Evolutionary conservation across 106 monocot genomes (phyloP), one percentile per base, ranked within the genome.

Genomic region (Platanthera zijinensis): DNA sequence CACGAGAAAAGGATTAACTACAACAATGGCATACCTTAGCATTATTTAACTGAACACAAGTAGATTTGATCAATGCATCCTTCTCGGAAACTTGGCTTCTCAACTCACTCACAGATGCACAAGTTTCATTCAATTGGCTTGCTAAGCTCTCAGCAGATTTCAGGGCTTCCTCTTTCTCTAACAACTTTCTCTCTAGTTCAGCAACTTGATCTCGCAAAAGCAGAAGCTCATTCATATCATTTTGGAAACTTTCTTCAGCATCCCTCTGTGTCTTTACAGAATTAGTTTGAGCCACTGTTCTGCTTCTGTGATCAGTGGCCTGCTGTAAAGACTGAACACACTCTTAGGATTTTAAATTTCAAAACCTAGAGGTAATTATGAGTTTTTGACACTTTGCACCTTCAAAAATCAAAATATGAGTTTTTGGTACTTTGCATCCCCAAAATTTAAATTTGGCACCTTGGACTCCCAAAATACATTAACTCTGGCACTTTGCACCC

Each of bases 91-190:
- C 50, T 73, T 80, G 82, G 22, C 62, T 78, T 77, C 79, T 88
- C 76, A 90, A 71, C 51, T 93, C 86, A 76, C 84, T 83, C 69
- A 87, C 21, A 19, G 85, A 80, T 5, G 50, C 80, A 66, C 76
- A 72, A 69, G 63, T 74, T 48, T 80, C 82, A 64, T 66, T 84
- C 83, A 96, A 75, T 77, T 90, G 82, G 80, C 76, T 80, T 11
- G 81, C 6, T 47, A 86, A 83, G 80, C 63, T 87, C 73, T 96
- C 82, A 52, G 86, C 87, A 51, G 78, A 84, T 76, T 85, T 93
- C 68, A 97, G 47, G 39, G 81, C 79, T 77, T 86, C 90, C 69
- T 96, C 93, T 79, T 96, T 96, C 81, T 90, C 90, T 39, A 80
- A 19, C 51, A 96, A 59, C 56, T 82, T 91, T 57, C 75, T 89